Percentiles rank a stretch among this genome's conserved stretches.
phyloP scores from a whole-genome alignment of 495 filamentous ascomycete genomes.

The Xanthoparmelia taractica region DNA sequence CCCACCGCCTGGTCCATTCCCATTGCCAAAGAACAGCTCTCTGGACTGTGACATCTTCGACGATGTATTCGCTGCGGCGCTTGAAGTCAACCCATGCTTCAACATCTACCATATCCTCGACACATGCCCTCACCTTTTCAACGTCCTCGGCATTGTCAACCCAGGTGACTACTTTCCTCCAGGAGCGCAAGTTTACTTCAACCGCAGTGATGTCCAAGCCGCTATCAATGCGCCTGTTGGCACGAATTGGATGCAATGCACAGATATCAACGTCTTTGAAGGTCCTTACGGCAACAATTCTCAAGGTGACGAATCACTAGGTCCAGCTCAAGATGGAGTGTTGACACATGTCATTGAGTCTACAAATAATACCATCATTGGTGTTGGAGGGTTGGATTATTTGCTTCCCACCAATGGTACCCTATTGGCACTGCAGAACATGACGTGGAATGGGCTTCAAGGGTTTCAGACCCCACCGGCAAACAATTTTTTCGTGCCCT shows the following conservation, averaged over 20 bases:
- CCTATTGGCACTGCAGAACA: slow-evolving; percentile 56
- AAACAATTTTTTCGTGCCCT: slow-evolving; percentile 42
- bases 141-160: slow-evolving; percentile 17
- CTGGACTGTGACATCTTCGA: slow-evolving; percentile 48
- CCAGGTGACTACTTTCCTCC: slow-evolving; percentile 31
- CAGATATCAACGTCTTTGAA: slow-evolving; percentile 38
- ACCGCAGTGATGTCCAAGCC: slow-evolving; percentile 49
- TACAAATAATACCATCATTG: slow-evolving; percentile 52
- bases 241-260: slow-evolving; percentile 39
- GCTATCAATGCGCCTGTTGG: slow-evolving; percentile 48
- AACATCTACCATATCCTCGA: slow-evolving; percentile 50
- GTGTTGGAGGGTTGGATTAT: slow-evolving; percentile 53
- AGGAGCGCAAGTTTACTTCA: slow-evolving; percentile 48
- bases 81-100: slow-evolving; percentile 52
- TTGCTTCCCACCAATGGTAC: slow-evolving; percentile 55
- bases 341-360: slow-evolving; percentile 56
- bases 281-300: slow-evolving; percentile 26
- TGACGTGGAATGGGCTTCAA: slow-evolving; percentile 60
- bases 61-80: slow-evolving; percentile 39
- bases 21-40: slow-evolving; percentile 21
- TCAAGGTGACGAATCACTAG: slow-evolving; percentile 13
- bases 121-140: slow-evolving; percentile 36
- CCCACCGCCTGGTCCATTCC: slow-evolving; percentile 36
- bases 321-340: slow-evolving; percentile 34
- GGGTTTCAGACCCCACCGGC: slow-evolving; percentile 46